Evolutionary conservation across 176 grass and related monocot genomes (phyloP), one percentile per base, ranked within the genome.

Genomic region (barley (Hordeum vulgare)): DNA sequence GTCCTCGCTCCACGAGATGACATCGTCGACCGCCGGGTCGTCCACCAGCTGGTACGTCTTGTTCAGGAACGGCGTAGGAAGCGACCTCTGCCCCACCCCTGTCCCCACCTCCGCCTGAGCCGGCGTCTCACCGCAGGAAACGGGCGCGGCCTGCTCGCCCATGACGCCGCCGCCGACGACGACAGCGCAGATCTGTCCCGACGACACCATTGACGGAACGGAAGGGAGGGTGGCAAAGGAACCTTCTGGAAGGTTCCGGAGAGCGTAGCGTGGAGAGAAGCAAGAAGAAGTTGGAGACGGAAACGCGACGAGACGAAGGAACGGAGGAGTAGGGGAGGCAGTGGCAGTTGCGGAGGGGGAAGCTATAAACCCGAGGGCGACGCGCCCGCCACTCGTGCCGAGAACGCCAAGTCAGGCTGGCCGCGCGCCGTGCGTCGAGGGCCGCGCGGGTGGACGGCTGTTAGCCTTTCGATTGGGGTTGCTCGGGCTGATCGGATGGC

Each of bases 1-100:
- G 59, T 93, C 92, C 57, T 80, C 85, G 83, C 77, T 93, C 95
- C 95, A 98, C 20, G 95, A 95, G 70, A 98, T 95, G 57, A 98
- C 87, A 42, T 95, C 95, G 64, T 98, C 90, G 2, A 98, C 86
- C 1, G 79, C 84, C 1, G 92, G 90, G 84, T 98, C 90, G 13
- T 98, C 92, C 59, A 95, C 95, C 29, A 98, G 75, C 84, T 93
- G 95, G 81, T 98, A 98, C 61, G 95, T 98, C 86, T 98, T 98
- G 24, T 89, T 91, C 11, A 98, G 82, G 89, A 98, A 98, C 64
- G 92, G 95, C 61, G 95, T 98, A 5, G 95, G 92, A 29, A 95
- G 53, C 15, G 74, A 41, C 82, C 92, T 81, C 70, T 94, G 94
- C 45, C 49, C 69, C 20, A 56, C 53, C 3, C 67, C 41, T 14